Percentiles rank a stretch among this genome's conserved stretches.
phyloP scores from a whole-genome alignment of 2,329 filamentous ascomycete species.

The Colletotrichum cuscutae region DNA sequence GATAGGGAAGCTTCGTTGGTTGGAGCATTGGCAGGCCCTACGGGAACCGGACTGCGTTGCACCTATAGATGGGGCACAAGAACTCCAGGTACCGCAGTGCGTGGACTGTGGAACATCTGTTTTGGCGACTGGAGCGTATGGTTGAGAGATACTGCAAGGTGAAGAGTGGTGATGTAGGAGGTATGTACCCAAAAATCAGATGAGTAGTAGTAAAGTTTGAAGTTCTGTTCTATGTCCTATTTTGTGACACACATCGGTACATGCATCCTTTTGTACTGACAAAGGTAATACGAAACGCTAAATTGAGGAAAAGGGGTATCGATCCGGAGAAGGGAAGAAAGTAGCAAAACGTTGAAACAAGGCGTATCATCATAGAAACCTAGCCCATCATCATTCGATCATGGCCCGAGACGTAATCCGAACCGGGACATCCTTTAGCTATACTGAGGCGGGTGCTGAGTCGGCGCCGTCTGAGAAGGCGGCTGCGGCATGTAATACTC shows the following conservation, averaged over 20 bases:
- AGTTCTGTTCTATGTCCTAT: not conserved
- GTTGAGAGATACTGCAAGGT: not conserved
- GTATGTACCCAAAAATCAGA: not conserved
- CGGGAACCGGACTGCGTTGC: too few species aligned
- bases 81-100: not conserved
- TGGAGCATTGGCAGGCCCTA: too few species aligned
- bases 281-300: not conserved
- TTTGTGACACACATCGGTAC: not conserved
- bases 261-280: not conserved
- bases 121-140: too few species aligned
- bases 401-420: not conserved
- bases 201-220: not conserved
- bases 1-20: too few species aligned
- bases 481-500: conserved; percentile 28
- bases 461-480: conserved; percentile 21
- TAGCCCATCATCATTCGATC: too few species aligned
- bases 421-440: not conserved
- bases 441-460: conserved; percentile 26
- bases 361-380: not conserved
- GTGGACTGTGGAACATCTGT: not conserved
- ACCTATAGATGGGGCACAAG: too few species aligned
- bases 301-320: not conserved
- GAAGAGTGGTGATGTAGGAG: not conserved
- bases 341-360: not conserved
- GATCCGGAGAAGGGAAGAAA: not conserved